These are phyloP conservation scores for Candida namnaoensis DNA, from an alignment of 805 yeast genomes.

Conservation along the genomic window DNA sequence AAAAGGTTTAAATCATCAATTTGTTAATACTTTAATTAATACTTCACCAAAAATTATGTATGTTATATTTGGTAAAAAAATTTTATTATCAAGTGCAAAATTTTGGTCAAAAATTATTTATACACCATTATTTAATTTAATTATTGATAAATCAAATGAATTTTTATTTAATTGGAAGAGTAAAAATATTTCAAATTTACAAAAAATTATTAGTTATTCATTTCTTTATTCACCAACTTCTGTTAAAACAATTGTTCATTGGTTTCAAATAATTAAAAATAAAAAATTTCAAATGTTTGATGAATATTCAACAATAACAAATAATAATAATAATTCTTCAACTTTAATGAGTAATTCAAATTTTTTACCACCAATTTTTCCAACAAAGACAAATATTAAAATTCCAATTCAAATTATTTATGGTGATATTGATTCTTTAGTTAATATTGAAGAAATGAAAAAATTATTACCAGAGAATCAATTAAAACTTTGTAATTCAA, in stretches of 20 bases:
- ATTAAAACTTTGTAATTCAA: conserved; percentile 41
- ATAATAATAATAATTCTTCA: conserved; percentile 15
- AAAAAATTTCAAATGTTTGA: conserved; percentile 85
- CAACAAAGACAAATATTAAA: conserved; percentile 53
- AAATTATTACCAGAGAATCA: conserved; percentile 49
- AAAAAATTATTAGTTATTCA: conserved; percentile 73
- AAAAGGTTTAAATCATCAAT: conserved; percentile 64
- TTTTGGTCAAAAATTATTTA: conserved; percentile 77
- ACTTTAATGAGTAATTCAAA: too few relatives aligned
- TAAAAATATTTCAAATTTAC: conserved; percentile 57
- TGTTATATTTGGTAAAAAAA: conserved; percentile 64
- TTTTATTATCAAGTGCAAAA: conserved; percentile 61
- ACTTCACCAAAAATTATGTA: conserved; percentile 72
- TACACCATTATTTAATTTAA: conserved; percentile 63
- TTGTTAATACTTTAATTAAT: conserved; percentile 68
- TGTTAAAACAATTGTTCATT: conserved; percentile 89
- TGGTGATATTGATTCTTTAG: conserved; percentile 75
- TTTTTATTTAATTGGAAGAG: conserved; percentile 77
- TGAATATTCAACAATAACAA: conserved; percentile 27
- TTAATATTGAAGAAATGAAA: conserved; percentile 74
- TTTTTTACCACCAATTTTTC: conserved; percentile 24
- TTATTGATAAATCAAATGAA: conserved; percentile 65
- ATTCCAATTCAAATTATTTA: conserved; percentile 74
- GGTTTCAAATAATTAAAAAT: conserved; percentile 84
- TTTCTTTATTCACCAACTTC: conserved; percentile 89